Conservation (phyloP, 202 grass and related monocot genomes). For the Zoysia matrella region DNA sequence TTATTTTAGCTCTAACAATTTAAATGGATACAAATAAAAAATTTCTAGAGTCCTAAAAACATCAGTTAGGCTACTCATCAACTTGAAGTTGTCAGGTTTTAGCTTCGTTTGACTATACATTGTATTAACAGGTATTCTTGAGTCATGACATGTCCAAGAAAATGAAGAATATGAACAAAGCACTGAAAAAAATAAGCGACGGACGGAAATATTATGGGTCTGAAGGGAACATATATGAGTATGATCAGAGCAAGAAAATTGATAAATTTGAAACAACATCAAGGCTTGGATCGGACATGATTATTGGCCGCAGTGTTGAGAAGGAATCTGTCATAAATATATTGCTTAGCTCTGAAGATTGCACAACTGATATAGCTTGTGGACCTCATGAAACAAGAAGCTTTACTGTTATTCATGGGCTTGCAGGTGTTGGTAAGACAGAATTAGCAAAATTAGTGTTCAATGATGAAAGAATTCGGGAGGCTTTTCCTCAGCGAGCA, state of each 20-base stretch:
- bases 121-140: constrained; percentile 5
- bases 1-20: too few relatives aligned
- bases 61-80: too few relatives aligned
- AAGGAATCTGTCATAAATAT: constrained; percentile 11
- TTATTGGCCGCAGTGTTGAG: constrained; percentile 3
- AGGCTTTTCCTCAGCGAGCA: constrained; percentile 1
- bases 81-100: too few relatives aligned
- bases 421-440: constrained; percentile 23
- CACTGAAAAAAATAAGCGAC: neutral
- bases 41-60: too few relatives aligned
- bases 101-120: neutral
- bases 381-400: neutral
- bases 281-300: neutral
- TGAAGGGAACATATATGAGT: neutral
- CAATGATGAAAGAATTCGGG: neutral
- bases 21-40: too few relatives aligned
- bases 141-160: neutral
- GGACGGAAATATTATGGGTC: neutral
- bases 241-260: rapidly evolving
- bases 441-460: constrained; percentile 15
- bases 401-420: constrained; percentile 12
- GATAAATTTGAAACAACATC: neutral
- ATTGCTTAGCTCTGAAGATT: neutral
- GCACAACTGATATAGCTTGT: too few relatives aligned
- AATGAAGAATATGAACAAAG: constrained; percentile 8